Evolutionary conservation across 495 filamentous ascomycete species (phyloP).

Genomic region (Trichoderma parareesei): DNA sequence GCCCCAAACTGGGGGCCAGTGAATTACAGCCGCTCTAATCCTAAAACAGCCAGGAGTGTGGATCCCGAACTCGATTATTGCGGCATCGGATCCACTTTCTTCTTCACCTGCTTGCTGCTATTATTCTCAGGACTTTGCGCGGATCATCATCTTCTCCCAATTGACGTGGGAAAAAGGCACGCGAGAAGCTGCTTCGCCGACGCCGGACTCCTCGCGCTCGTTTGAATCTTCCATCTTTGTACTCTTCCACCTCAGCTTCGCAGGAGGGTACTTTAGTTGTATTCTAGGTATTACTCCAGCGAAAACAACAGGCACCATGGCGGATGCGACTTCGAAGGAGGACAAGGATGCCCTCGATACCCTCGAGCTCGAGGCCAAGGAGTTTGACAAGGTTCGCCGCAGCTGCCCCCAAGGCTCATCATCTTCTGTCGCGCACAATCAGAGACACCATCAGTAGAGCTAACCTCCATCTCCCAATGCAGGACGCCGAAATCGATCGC

Average conservation of each 20-base stretch:
- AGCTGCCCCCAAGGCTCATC: background rate
- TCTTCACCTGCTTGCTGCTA: background rate
- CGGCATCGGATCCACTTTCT: background rate
- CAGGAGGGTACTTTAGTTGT: background rate
- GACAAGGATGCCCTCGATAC: slow-evolving; percentile 76
- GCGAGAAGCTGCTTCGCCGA: slow-evolving; percentile 4
- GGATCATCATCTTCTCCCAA: background rate
- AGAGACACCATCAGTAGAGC: slow-evolving; percentile 11
- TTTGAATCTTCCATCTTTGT: too few relatives aligned
- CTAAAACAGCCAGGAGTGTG: background rate
- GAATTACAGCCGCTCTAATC: too few relatives aligned
- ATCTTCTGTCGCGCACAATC: too few relatives aligned
- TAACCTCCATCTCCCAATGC: slow-evolving; percentile 14
- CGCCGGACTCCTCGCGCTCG: background rate
- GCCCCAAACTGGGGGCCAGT: background rate
- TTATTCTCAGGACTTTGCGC: background rate
- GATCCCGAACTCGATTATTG: background rate
- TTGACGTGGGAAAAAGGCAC: background rate
- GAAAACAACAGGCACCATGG: slow-evolving; percentile 11
- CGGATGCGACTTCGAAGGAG: slow-evolving; percentile 28
- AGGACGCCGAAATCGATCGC: slow-evolving; percentile 95
- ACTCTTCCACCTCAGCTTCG: background rate
- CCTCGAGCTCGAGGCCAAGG: slow-evolving; percentile 79
- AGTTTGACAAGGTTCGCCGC: slow-evolving; percentile 68
- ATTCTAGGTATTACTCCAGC: background rate